Base-by-base conservation (phyloP, 2,329 filamentous ascomycete genomes). In the Onygena corvina region DNA sequence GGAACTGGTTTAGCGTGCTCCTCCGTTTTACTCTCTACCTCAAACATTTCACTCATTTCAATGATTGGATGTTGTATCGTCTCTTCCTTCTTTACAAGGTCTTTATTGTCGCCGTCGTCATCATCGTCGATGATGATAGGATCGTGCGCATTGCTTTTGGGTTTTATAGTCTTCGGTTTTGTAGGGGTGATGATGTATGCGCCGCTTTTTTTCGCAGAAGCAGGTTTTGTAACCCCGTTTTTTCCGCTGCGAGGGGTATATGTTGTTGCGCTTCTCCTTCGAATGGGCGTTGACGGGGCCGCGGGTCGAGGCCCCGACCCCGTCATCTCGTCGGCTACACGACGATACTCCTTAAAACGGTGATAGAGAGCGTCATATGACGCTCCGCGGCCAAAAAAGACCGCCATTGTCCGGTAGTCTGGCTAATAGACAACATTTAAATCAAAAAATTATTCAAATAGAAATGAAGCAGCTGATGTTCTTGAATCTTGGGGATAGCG, bases 301-400 rank as follows among this genome's bases (percentile, higher is more conserved):
- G 50, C 42, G 0, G 42, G 9, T 2, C 50, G 48, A 1, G 59
- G n/a, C n/a, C n/a, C 57, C 4, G 64, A 5, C n/a, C 44, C 44
- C n/a, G 9, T 59, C 11, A 74, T 60, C 0, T 54, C 53, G 0
- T 60, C 58, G 0, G 72, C 70, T 1, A 60, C 45, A 44, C 67
- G 66, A 44, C 72, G 73, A 52, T 67, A 68, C 40, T 63, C 65
- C 36, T 71, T 68, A 30, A 76, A 67, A 2, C 65, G 66, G 36
- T 65, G 64, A 52, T 76, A 68, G 20, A 76, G 66, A 0, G 72
- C 61, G 52, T 74, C 63, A 59, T 73, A 73, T 0, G 69, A 74
- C 0, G 70, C 69, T 0, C 66, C 68, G 5, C 64, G 55, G 1
- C 70, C 71, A 54, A 70, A 76, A 47, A 71, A 59, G 1, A 58